Percentiles rank a stretch among this genome's conserved stretches.
These are phyloP conservation scores for Claviceps purpurea DNA, from an alignment of 2,329 filamentous ascomycete genomes.

Conservation along the genomic window DNA sequence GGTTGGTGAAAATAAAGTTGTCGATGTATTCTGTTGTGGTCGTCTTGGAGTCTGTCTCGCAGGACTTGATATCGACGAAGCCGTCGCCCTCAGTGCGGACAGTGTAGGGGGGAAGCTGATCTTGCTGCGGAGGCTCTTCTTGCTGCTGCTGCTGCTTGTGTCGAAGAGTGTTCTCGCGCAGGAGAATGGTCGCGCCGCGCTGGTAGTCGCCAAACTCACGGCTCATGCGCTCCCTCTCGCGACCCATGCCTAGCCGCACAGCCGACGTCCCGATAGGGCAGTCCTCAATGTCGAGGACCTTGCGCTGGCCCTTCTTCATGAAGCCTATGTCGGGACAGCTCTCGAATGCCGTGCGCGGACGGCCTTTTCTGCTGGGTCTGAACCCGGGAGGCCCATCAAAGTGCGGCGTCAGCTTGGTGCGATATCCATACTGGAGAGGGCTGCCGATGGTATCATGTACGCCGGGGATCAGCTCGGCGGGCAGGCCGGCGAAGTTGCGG, in stretches of 20 bases:
- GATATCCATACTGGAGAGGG: slow-evolving; percentile 82
- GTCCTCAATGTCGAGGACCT: slow-evolving; percentile 88
- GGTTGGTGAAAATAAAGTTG: slow-evolving; percentile 74
- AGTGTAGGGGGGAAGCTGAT: slow-evolving; percentile 18
- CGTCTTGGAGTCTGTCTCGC: slow-evolving; percentile 74
- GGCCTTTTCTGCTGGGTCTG: slow-evolving; percentile 35
- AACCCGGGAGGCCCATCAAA: slow-evolving; percentile 64
- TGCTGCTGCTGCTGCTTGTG: slow-evolving; percentile 29
- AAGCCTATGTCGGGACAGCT: slow-evolving; percentile 75
- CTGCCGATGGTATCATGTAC: slow-evolving; percentile 80
- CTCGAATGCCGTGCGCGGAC: slow-evolving; percentile 32
- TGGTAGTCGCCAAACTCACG: slow-evolving; percentile 58
- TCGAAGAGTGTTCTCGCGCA: slow-evolving; percentile 73
- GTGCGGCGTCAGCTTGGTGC: slow-evolving; percentile 93
- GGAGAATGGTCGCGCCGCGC: slow-evolving; percentile 73
- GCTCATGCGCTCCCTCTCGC: slow-evolving; percentile 64
- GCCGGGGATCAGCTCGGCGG: slow-evolving; percentile 58
- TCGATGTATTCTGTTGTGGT: slow-evolving; percentile 81
- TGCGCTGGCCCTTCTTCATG: slow-evolving; percentile 68
- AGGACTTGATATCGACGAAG: slow-evolving; percentile 70
- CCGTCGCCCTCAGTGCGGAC: slow-evolving; percentile 36
- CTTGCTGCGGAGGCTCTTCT: slow-evolving; percentile 8
- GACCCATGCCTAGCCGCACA: slow-evolving; percentile 64
- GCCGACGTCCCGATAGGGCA: slow-evolving; percentile 89
- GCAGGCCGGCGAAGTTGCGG: slow-evolving; percentile 75